Evolutionary conservation across 768 basidiomycete species (phyloP).

Genomic region (Tephrocybe sp.): DNA sequence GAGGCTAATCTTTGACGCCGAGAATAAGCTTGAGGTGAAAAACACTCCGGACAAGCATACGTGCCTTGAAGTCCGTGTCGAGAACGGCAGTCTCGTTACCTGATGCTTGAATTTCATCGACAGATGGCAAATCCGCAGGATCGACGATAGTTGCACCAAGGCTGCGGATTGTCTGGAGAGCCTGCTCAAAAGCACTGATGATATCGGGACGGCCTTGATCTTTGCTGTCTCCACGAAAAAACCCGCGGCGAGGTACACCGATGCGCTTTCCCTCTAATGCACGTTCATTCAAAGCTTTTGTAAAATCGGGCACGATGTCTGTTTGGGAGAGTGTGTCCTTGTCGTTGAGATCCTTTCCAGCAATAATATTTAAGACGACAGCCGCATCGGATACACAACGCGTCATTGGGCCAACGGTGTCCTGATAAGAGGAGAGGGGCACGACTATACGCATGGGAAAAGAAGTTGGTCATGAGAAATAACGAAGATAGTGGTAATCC

Average conservation of each 20-base stretch:
- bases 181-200: conserved; percentile 37
- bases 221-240: conserved; percentile 26
- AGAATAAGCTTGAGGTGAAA: background rate
- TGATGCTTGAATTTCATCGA: conserved; percentile 47
- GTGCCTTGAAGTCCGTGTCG: conserved; percentile 60
- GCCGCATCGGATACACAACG: conserved; percentile 56
- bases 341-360: conserved; percentile 54
- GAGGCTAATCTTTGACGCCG: conserved; percentile 43
- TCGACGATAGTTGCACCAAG: conserved; percentile 58
- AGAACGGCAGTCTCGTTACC: conserved; percentile 56
- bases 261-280: conserved; percentile 53
- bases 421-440: conserved; percentile 56
- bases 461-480: background rate
- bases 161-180: conserved; percentile 32
- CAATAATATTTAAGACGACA: conserved; percentile 52
- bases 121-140: conserved; percentile 58
- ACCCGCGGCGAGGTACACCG: conserved; percentile 48
- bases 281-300: conserved; percentile 45
- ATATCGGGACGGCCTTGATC: conserved; percentile 34
- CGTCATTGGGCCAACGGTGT: conserved; percentile 58
- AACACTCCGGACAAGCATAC: background rate
- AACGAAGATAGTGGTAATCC: background rate
- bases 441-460: conserved; percentile 35
- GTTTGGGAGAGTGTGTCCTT: conserved; percentile 56
- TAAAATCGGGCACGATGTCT: conserved; percentile 50